Conservation (phyloP, 352 stramenopile species). For the Phytophthora sp. region DNA sequence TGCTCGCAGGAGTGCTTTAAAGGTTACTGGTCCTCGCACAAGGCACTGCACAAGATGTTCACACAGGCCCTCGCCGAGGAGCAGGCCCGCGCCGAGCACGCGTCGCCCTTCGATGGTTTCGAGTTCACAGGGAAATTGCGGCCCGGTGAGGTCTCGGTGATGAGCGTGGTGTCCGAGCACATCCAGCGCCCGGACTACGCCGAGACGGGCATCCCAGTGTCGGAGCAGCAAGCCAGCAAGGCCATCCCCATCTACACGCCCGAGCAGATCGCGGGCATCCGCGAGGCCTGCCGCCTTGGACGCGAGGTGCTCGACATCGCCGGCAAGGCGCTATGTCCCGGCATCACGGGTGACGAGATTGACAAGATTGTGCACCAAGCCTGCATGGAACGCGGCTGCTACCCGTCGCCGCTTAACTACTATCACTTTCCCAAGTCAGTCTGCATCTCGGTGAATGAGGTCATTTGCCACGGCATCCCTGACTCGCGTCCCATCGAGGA, state of each 20-base stretch:
- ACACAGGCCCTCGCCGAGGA: slow-evolving; percentile 59
- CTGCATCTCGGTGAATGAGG: slow-evolving; percentile 93
- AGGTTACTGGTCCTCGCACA: slow-evolving; percentile 94
- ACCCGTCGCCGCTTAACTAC: slow-evolving; percentile 98
- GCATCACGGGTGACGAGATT: slow-evolving; percentile 97
- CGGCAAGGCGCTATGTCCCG: slow-evolving; percentile 82
- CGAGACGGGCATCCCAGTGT: slow-evolving; percentile 76
- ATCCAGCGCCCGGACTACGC: slow-evolving; percentile 93
- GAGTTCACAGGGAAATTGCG: slow-evolving; percentile 86
- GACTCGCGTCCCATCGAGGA: slow-evolving; percentile 95
- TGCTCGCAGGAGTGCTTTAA: slow-evolving; percentile 98
- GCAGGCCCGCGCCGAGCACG: slow-evolving; percentile 19
- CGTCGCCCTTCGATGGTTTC: slow-evolving; percentile 67
- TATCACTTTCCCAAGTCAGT: slow-evolving; percentile 97
- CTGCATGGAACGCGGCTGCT: slow-evolving; percentile 91
- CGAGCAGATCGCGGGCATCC: slow-evolving; percentile 95
- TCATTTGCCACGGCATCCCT: slow-evolving; percentile 98
- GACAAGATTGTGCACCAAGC: slow-evolving; percentile 96
- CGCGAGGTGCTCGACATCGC: slow-evolving; percentile 97
- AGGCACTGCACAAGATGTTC: slow-evolving; percentile 95
- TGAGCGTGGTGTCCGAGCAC: slow-evolving; percentile 64
- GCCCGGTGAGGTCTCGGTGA: slow-evolving; percentile 81
- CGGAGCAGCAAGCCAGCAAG: slow-evolving; percentile 66
- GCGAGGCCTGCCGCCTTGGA: slow-evolving; percentile 84
- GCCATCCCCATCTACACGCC: slow-evolving; percentile 94